Percentiles rank a stretch among this genome's conserved stretches.
Conservation (phyloP, 495 filamentous ascomycete species). For the Aspergillus bertholletiae region DNA sequence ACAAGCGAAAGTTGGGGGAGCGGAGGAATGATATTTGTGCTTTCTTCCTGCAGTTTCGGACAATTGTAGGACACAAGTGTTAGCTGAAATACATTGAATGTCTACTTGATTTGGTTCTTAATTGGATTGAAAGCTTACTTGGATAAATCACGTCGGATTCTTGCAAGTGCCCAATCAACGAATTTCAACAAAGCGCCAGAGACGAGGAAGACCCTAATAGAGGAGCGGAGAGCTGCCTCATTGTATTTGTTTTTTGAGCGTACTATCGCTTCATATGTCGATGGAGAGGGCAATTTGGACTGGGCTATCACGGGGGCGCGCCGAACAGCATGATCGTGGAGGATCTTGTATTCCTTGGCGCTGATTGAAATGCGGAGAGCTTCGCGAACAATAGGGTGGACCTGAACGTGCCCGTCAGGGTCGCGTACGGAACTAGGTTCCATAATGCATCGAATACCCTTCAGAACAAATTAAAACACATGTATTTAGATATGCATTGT, state of each 20-base stretch:
- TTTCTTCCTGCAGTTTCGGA: slow-evolving; percentile 28
- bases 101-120: neutral
- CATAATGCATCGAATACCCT: slow-evolving; percentile 9
- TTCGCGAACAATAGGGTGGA: slow-evolving; percentile 51
- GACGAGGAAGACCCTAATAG: slow-evolving; percentile 70
- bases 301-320: slow-evolving; percentile 54
- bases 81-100: neutral
- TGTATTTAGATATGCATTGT: neutral
- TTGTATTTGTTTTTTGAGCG: slow-evolving; percentile 66
- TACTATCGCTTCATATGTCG: slow-evolving; percentile 48
- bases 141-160: slow-evolving; percentile 36
- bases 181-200: slow-evolving; percentile 67
- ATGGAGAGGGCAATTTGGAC: slow-evolving; percentile 56
- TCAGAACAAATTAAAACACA: neutral
- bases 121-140: slow-evolving; percentile 19
- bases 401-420: slow-evolving; percentile 12
- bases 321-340: slow-evolving; percentile 75
- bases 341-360: slow-evolving; percentile 75
- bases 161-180: slow-evolving; percentile 53
- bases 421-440: slow-evolving; percentile 10
- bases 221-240: slow-evolving; percentile 71
- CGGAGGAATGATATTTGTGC: slow-evolving; percentile 54
- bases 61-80: neutral
- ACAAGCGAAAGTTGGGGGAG: slow-evolving; percentile 71
- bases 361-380: slow-evolving; percentile 79